A percentile compares a stretch with the other conserved stretches of the same genome.
Conservation (phyloP, 2,329 filamentous ascomycete species). For the Exophiala bonariae region DNA sequence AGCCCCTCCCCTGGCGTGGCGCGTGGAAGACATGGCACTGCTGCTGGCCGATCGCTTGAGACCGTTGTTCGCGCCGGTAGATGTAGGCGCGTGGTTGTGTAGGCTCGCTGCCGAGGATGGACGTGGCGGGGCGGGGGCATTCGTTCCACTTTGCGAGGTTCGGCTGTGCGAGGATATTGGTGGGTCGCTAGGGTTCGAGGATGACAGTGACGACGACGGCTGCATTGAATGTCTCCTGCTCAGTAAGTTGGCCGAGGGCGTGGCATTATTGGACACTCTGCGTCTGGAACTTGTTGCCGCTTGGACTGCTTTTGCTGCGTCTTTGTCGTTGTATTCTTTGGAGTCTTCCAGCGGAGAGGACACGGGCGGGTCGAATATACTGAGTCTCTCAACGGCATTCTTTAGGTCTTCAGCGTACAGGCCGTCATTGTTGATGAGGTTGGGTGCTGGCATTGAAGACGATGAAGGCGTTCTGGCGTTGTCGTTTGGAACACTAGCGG, state of each 20-base stretch:
- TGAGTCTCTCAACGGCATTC: slow-evolving; percentile 25
- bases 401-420: slow-evolving; percentile 14
- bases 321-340: neutral
- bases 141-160: too few species aligned
- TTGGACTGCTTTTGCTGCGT: neutral
- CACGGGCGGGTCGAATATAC: slow-evolving; percentile 24
- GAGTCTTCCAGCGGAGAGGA: slow-evolving; percentile 19
- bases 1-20: neutral
- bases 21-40: slow-evolving; percentile 7
- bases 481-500: too few species aligned
- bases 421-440: slow-evolving; percentile 26
- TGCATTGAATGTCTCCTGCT: slow-evolving; percentile 20
- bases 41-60: slow-evolving; percentile 17
- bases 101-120: slow-evolving; percentile 10
- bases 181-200: slow-evolving; percentile 1
- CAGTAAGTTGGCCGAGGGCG: slow-evolving; percentile 1
- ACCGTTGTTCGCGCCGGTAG: neutral
- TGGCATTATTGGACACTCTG: neutral
- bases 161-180: too few species aligned
- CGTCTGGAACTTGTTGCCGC: neutral
- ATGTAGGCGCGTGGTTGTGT: neutral
- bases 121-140: neutral
- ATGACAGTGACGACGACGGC: slow-evolving; percentile 7
- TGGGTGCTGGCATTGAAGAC: slow-evolving; percentile 3
- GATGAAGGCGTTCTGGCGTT: neutral